Evolutionary conservation across 1,284 basidiomycete species (phyloP), one percentile per base, ranked within the genome.

Genomic region (Coniophora puteana): DNA sequence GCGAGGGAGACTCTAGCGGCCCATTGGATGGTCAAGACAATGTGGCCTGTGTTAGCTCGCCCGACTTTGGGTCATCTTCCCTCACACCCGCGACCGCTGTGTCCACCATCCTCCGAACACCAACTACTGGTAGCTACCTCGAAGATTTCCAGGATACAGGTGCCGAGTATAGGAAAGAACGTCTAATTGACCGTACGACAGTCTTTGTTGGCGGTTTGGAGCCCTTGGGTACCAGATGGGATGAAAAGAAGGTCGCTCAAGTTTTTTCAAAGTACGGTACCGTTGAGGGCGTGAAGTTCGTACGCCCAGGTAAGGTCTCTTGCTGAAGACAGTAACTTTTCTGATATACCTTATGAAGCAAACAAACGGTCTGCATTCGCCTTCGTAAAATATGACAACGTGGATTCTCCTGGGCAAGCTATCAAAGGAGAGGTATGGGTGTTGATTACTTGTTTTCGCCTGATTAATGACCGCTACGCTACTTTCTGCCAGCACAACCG

Each of bases 151-250:
- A 53, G 30, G 56, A 50, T 38, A 30, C 48, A 29, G 30, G 41
- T 16, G 42, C 45, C 20, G 48, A 33, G 42, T 54, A 27, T 28
- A 40, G 43, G 44, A 44, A 48, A 37, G 59, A 65, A 24, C 59
- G 62, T 32, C 63, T 73, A 16, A 54, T 82, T 11, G 83, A 88
- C 55, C 80, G 78, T 0, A 77, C 71, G 3, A 80, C 83, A 1
- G 67, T 89, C 17, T 89, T 88, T 54, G 80, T 88, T 21, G 85
- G 86, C 11, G 85, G 85, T 2, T 66, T 89, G 29, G 80, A 84
- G 50, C 72, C 78, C 54, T 68, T 68, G 49, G 80, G 79, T 6
- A 66, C 67, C 18, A 72, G 74, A 4, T 89, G 86, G 86, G 73
- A 80, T 38, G 83, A 88, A 53, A 65, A 66, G 8, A 79, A 72